Evolutionary conservation across 1,284 basidiomycete species (phyloP).

Genomic region (Mycosarcoma mackinlayi): DNA sequence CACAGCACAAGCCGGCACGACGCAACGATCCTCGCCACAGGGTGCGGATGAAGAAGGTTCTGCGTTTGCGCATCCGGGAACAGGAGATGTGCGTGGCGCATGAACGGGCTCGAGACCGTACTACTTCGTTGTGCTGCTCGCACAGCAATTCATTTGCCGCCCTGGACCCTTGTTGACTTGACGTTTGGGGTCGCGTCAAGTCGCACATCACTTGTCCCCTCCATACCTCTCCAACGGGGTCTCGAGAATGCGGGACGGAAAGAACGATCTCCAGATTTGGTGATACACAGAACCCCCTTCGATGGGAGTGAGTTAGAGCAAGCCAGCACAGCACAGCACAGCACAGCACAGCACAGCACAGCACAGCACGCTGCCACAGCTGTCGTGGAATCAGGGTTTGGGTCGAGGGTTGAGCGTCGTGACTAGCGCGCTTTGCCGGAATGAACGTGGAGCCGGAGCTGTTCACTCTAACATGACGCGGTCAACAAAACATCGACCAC

Average conservation of each 20-base stretch:
- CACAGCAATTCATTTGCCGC: constrained; percentile 3
- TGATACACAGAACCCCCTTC: background rate
- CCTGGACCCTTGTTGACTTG: constrained; percentile 34
- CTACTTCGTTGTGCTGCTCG: too few relatives aligned
- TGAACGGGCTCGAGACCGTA: background rate
- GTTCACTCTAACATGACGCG: constrained; percentile 7
- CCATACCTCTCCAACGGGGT: too few relatives aligned
- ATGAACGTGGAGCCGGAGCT: constrained; percentile 1
- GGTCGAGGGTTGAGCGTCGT: constrained; percentile 19
- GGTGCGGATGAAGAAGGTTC: too few relatives aligned
- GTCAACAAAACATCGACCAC: background rate
- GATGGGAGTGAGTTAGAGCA: background rate
- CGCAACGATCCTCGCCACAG: too few relatives aligned
- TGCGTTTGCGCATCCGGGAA: too few relatives aligned
- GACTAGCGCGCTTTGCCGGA: constrained; percentile 9
- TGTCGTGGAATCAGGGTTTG: constrained; percentile 26
- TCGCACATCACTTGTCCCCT: too few relatives aligned
- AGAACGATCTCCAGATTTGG: too few relatives aligned
- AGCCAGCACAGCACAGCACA: too few relatives aligned
- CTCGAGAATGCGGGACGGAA: too few relatives aligned
- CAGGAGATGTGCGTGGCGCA: constrained; percentile 4
- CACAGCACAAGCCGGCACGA: too few relatives aligned
- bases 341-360: background rate
- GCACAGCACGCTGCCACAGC: background rate
- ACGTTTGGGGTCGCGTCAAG: too few relatives aligned